phyloP scores from a whole-genome alignment of 2,329 filamentous ascomycete species.

The Fusarium marasasianum region DNA sequence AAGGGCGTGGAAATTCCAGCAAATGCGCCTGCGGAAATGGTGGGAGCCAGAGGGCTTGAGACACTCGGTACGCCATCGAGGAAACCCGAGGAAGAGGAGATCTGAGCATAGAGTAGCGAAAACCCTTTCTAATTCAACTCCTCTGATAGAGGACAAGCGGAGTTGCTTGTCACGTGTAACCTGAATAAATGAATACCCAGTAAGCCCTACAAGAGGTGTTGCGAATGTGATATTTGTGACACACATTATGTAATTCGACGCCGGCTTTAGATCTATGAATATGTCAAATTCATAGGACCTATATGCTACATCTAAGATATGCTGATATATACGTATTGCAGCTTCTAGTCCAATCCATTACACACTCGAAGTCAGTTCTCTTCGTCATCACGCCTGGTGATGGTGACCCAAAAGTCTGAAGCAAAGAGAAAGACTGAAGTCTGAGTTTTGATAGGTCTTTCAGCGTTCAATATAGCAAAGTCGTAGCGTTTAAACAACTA shows the following conservation, averaged over 20 bases:
- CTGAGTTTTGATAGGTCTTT: constrained; percentile 46
- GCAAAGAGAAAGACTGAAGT: constrained; percentile 49
- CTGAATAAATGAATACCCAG: not conserved
- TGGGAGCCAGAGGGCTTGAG: constrained; percentile 49
- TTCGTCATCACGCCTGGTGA: constrained; percentile 27
- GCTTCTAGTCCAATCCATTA: too few relatives aligned
- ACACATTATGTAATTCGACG: fast-evolving
- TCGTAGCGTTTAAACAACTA: constrained; percentile 48
- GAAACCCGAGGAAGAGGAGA: constrained; percentile 37
- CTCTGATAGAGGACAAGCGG: not conserved
- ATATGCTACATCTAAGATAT: not conserved
- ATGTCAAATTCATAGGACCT: not conserved
- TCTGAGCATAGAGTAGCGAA: not conserved
- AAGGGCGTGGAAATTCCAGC: constrained; percentile 28
- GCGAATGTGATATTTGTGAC: not conserved
- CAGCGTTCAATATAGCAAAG: constrained; percentile 47
- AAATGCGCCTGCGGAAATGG: constrained; percentile 35
- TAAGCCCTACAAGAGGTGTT: not conserved
- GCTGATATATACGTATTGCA: not conserved
- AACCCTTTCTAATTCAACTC: not conserved
- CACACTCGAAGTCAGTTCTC: too few relatives aligned
- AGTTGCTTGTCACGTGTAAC: not conserved
- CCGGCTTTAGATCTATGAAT: not conserved
- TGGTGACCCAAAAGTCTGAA: constrained; percentile 48
- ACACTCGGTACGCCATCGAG: constrained; percentile 46